Evolutionary conservation across 2,329 filamentous ascomycete genomes (phyloP).

Genomic region (Cercospora sesami): DNA sequence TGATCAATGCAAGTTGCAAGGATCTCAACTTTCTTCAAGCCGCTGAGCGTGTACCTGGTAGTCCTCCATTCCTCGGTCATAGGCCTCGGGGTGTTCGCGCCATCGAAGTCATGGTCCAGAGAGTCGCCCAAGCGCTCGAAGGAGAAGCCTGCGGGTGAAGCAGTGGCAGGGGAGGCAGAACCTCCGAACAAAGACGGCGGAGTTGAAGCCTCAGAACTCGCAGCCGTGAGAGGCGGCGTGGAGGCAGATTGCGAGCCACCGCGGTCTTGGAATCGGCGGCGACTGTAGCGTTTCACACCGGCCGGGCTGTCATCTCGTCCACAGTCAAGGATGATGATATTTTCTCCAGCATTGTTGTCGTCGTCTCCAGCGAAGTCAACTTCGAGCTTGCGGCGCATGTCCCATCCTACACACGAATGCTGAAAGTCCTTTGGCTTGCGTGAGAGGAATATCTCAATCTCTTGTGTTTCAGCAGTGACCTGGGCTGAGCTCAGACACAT

Average conservation of each 20-base stretch:
- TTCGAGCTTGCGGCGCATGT: slow-evolving; percentile 82
- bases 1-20: slow-evolving; percentile 70
- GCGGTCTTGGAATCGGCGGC: slow-evolving; percentile 49
- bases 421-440: slow-evolving; percentile 77
- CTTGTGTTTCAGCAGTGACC: slow-evolving; percentile 71
- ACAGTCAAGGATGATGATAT: slow-evolving; percentile 70
- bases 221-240: slow-evolving; percentile 33
- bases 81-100: slow-evolving; percentile 33
- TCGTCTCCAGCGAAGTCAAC: slow-evolving; percentile 88
- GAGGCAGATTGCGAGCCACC: slow-evolving; percentile 18
- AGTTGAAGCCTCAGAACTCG: slow-evolving; percentile 30
- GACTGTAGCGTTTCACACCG: slow-evolving; percentile 59
- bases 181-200: slow-evolving; percentile 55
- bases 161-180: slow-evolving; percentile 39
- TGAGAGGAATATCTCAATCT: slow-evolving; percentile 74
- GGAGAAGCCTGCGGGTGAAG: slow-evolving; percentile 34
- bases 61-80: slow-evolving; percentile 65
- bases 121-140: slow-evolving; percentile 31
- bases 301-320: slow-evolving; percentile 61
- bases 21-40: slow-evolving; percentile 61
- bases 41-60: slow-evolving; percentile 63
- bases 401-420: slow-evolving; percentile 78
- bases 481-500: slow-evolving; percentile 72
- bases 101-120: slow-evolving; percentile 29
- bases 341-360: slow-evolving; percentile 72